Conservation (phyloP, 2,329 filamentous ascomycete genomes). For the Mycosphaerelloides madeirae region DNA sequence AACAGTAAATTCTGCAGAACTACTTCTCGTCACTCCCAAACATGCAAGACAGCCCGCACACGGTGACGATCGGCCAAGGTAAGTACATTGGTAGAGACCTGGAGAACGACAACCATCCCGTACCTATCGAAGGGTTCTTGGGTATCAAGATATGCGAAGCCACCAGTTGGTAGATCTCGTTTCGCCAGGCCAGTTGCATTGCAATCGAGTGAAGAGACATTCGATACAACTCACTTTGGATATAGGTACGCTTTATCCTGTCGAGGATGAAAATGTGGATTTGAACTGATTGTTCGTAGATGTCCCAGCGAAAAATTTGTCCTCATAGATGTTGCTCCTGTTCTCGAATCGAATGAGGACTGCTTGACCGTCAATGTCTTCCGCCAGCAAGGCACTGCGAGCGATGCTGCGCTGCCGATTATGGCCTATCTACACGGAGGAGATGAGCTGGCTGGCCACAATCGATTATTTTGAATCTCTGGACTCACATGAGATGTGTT, state of each 20-base stretch:
- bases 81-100: constrained; percentile 21
- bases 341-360: constrained; percentile 42
- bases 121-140: constrained; percentile 32
- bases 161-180: no score
- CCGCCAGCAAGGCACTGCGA: constrained; percentile 37
- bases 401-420: constrained; percentile 48
- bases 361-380: constrained; percentile 59
- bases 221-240: no score
- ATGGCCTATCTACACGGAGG: constrained; percentile 61
- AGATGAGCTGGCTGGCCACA: no score
- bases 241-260: no score
- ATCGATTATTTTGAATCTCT: no score
- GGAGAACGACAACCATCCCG: constrained; percentile 18
- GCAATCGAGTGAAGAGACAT: constrained; percentile 34
- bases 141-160: no score
- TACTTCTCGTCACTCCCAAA: no score
- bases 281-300: no score
- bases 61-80: constrained; percentile 20
- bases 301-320: constrained; percentile 27
- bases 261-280: no score
- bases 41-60: constrained; percentile 14
- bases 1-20: no score
- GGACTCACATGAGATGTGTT: no score
- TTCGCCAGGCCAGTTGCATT: no score
- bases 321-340: constrained; percentile 16